phyloP scores from a whole-genome alignment of 768 basidiomycete species.

The Pisolithus microcarpus region DNA sequence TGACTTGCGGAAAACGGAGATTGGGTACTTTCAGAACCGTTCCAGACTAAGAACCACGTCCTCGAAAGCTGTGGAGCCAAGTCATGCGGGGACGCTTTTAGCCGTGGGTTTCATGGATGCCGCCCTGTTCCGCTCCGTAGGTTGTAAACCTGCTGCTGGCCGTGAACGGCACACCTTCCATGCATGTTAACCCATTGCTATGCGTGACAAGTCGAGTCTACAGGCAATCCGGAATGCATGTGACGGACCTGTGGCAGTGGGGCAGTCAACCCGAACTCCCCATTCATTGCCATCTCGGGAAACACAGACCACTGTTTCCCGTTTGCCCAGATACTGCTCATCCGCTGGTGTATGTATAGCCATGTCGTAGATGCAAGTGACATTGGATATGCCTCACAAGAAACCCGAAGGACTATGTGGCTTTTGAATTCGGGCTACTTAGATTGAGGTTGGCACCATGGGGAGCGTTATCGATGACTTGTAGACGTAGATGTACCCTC shows the following conservation, averaged over 20 bases:
- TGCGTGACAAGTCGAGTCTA: slow-evolving; percentile 36
- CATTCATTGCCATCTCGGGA: background rate
- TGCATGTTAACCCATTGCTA: background rate
- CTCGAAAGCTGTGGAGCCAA: slow-evolving; percentile 42
- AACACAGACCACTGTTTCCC: background rate
- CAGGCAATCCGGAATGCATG: slow-evolving; percentile 31
- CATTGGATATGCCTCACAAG: background rate
- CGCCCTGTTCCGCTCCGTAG: slow-evolving; percentile 57
- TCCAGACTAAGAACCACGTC: slow-evolving; percentile 28
- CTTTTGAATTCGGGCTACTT: background rate
- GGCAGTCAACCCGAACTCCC: slow-evolving; percentile 14
- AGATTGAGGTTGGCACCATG: background rate
- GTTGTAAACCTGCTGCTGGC: slow-evolving; percentile 10
- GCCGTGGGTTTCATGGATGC: slow-evolving; percentile 75
- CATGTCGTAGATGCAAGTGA: background rate
- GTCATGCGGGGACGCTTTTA: slow-evolving; percentile 71
- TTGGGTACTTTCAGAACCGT: slow-evolving; percentile 66
- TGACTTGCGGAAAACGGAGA: slow-evolving; percentile 9
- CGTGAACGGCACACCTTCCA: slow-evolving; percentile 19
- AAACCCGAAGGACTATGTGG: background rate
- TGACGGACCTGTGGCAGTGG: slow-evolving; percentile 9
- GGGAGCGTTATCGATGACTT: background rate
- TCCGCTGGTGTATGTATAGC: background rate
- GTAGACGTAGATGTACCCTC: slow-evolving; percentile 11
- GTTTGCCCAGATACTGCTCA: no score